Conservation (phyloP, 768 basidiomycete genomes). For the Suillus ampliporus region DNA sequence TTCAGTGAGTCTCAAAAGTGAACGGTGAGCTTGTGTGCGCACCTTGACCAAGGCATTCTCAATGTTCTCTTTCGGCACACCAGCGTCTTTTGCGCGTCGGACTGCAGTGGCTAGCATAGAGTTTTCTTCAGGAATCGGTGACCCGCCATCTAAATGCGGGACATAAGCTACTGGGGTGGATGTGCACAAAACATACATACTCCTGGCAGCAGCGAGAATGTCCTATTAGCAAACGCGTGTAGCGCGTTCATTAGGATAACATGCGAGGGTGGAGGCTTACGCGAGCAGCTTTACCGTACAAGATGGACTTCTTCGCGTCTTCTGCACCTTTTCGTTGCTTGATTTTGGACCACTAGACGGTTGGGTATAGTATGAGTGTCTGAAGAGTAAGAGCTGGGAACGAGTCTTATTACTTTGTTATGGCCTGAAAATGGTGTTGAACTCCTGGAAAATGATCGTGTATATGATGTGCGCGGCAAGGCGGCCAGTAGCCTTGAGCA, state of each 20-base stretch:
- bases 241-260: conserved; percentile 9
- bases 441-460: conserved; percentile 25
- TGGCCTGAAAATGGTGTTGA: conserved; percentile 41
- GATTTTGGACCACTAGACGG: conserved; percentile 74
- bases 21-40: conserved; percentile 9
- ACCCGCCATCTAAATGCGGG: conserved; percentile 54
- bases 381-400: not conserved
- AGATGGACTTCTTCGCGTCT: conserved; percentile 61
- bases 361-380: conserved; percentile 10
- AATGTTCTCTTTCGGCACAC: conserved; percentile 74
- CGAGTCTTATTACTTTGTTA: conserved; percentile 43
- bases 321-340: conserved; percentile 71
- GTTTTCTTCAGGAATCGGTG: conserved; percentile 60
- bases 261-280: conserved; percentile 42
- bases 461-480: not conserved
- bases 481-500: not conserved
- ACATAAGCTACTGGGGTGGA: conserved; percentile 2
- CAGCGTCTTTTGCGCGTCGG: conserved; percentile 59
- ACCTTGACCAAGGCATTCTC: conserved; percentile 66
- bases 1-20: not conserved
- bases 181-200: conserved; percentile 41
- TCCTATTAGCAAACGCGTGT: conserved; percentile 47
- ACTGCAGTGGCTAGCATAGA: conserved; percentile 55
- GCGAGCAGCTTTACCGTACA: conserved; percentile 60
- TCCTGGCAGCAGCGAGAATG: conserved; percentile 61